Percentiles rank a stretch among this genome's conserved stretches.
phyloP scores from a whole-genome alignment of 129 eudicot species.

The Pseudognaphalium luteoalbum region DNA sequence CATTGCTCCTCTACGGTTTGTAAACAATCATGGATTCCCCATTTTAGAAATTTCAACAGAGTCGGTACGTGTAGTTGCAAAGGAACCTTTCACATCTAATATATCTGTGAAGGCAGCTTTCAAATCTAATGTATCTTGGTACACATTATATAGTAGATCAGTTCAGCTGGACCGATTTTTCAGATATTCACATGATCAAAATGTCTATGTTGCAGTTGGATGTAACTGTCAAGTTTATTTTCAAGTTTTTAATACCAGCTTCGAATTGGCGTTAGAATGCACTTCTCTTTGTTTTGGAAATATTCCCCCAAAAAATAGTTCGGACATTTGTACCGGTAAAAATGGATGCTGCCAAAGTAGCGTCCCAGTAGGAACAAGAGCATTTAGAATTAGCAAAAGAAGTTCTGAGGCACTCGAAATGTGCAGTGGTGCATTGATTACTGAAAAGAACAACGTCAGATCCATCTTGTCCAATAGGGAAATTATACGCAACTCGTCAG shows the following conservation, averaged over 20 bases:
- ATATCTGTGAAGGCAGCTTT: no score
- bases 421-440: neutral
- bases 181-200: conserved; percentile 11
- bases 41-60: conserved; percentile 16
- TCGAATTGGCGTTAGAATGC: neutral
- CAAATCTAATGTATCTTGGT: no score
- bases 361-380: neutral
- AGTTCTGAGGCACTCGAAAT: neutral
- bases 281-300: neutral
- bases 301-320: neutral
- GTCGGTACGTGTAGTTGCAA: conserved; percentile 1
- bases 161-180: neutral
- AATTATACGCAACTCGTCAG: neutral
- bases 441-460: neutral
- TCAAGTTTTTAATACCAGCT: neutral
- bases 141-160: neutral
- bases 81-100: neutral
- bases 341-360: neutral
- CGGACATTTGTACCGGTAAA: neutral
- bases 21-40: neutral
- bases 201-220: conserved; percentile 22
- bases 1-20: conserved; percentile 6
- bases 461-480: neutral
- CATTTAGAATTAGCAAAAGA: no score
- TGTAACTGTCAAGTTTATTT: conserved; percentile 1